phyloP scores from a whole-genome alignment of 306 rosid species.

The Castanea crenata region DNA sequence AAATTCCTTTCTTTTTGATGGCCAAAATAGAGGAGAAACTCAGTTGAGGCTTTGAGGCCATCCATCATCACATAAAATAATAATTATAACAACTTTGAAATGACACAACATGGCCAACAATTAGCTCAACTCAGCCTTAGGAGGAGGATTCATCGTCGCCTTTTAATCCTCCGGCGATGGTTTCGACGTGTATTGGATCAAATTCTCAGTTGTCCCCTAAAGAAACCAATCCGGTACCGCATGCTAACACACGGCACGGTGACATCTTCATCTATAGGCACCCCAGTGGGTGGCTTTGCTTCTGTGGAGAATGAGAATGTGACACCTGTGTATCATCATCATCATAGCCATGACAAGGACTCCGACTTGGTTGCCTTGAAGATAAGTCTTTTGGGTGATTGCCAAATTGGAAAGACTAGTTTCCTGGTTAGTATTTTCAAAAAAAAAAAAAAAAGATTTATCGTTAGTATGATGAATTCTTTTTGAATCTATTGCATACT shows the following conservation, averaged over 20 bases:
- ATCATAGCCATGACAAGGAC: constrained; percentile 36
- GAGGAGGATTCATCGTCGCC: constrained; percentile 41
- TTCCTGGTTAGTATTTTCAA: constrained; percentile 53
- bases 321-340: constrained; percentile 15
- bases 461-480: background rate
- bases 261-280: constrained; percentile 12
- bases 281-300: background rate
- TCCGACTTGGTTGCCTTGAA: constrained; percentile 80
- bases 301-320: constrained; percentile 7
- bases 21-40: constrained; percentile 40
- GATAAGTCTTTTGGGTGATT: constrained; percentile 84
- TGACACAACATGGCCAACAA: constrained; percentile 30
- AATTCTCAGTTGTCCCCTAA: constrained; percentile 45
- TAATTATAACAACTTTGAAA: background rate
- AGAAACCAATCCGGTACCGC: constrained; percentile 45
- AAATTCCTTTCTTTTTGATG: constrained; percentile 48
- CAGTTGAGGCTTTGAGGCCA: constrained; percentile 60
- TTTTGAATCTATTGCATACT: background rate
- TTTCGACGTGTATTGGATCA: constrained; percentile 51
- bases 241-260: constrained; percentile 35
- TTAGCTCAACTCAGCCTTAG: constrained; percentile 19
- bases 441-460: too few relatives aligned
- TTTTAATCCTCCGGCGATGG: constrained; percentile 58
- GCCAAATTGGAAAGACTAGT: constrained; percentile 85
- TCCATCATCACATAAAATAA: background rate